Evolutionary conservation across 192 early-diverging fungal species (phyloP).

Genomic region (Gaertneriomyces sp.): DNA sequence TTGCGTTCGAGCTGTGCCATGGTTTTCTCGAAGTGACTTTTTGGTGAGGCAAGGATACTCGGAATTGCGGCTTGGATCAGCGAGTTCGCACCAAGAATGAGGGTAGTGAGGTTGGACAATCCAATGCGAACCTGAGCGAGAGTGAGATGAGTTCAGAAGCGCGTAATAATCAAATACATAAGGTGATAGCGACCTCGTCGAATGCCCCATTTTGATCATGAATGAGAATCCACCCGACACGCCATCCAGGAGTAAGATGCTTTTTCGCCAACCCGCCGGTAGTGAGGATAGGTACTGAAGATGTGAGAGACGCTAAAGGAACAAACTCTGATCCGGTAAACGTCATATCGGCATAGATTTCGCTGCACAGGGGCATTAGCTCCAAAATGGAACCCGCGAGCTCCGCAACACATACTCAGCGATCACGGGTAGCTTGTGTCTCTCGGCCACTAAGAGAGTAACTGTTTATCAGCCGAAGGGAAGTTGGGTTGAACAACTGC

Average conservation of each 20-base stretch:
- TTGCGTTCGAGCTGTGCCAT: slow-evolving; percentile 67
- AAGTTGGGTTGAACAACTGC: background rate
- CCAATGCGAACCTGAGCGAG: slow-evolving; percentile 63
- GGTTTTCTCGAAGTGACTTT: slow-evolving; percentile 63
- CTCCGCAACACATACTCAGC: slow-evolving; percentile 46
- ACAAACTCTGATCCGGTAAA: slow-evolving; percentile 50
- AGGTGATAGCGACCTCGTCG: slow-evolving; percentile 13
- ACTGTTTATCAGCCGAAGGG: background rate
- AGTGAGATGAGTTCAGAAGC: slow-evolving; percentile 24
- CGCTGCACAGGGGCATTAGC: slow-evolving; percentile 23
- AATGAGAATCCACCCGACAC: slow-evolving; percentile 79
- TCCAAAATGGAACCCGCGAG: background rate
- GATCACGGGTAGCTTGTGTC: slow-evolving; percentile 76
- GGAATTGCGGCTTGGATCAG: slow-evolving; percentile 73
- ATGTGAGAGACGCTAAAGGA: slow-evolving; percentile 60
- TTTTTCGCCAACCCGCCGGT: slow-evolving; percentile 86
- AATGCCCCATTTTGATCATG: slow-evolving; percentile 65
- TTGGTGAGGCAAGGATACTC: slow-evolving; percentile 73
- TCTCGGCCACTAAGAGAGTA: slow-evolving; percentile 69
- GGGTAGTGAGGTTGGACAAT: slow-evolving; percentile 66
- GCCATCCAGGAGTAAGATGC: slow-evolving; percentile 77
- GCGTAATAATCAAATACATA: background rate
- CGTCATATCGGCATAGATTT: slow-evolving; percentile 90
- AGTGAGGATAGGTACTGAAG: slow-evolving; percentile 77
- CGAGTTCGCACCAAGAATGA: slow-evolving; percentile 79